Evolutionary conservation across 176 grass and related monocot species (phyloP).

Genomic region (Paspalum notatum): DNA sequence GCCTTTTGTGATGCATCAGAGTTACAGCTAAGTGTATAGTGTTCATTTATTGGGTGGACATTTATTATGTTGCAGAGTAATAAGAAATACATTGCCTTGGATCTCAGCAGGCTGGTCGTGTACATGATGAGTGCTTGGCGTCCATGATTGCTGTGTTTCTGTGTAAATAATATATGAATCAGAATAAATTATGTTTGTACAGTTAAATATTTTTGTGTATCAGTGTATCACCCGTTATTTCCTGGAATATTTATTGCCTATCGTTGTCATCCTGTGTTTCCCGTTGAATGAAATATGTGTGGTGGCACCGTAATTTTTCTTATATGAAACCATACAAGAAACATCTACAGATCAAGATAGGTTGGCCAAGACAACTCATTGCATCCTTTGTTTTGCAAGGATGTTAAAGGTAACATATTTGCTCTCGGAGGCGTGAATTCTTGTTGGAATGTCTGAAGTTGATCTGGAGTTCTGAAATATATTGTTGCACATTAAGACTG

Average conservation of each 20-base stretch:
- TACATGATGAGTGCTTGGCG: neutral
- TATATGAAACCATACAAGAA: neutral
- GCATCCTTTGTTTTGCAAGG: neutral
- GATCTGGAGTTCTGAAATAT: no score
- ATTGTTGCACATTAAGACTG: no score
- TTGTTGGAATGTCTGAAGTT: neutral
- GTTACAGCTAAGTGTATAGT: slow-evolving; percentile 31
- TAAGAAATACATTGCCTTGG: neutral
- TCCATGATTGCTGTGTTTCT: neutral
- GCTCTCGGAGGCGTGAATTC: neutral
- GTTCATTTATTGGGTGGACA: slow-evolving; percentile 16
- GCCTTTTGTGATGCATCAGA: slow-evolving; percentile 18
- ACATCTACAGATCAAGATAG: neutral
- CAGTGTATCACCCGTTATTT: neutral
- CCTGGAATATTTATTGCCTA: neutral
- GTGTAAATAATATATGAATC: slow-evolving; percentile 29
- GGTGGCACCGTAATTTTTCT: neutral
- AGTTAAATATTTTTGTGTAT: neutral
- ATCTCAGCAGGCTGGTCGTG: neutral
- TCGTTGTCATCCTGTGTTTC: neutral
- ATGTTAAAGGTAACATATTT: neutral
- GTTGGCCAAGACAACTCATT: neutral
- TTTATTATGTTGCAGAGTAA: neutral
- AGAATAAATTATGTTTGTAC: slow-evolving; percentile 1
- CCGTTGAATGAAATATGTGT: neutral